Evolutionary conservation across 805 yeast genomes (phyloP).

Genomic region (Ogataea nonfermentans): DNA sequence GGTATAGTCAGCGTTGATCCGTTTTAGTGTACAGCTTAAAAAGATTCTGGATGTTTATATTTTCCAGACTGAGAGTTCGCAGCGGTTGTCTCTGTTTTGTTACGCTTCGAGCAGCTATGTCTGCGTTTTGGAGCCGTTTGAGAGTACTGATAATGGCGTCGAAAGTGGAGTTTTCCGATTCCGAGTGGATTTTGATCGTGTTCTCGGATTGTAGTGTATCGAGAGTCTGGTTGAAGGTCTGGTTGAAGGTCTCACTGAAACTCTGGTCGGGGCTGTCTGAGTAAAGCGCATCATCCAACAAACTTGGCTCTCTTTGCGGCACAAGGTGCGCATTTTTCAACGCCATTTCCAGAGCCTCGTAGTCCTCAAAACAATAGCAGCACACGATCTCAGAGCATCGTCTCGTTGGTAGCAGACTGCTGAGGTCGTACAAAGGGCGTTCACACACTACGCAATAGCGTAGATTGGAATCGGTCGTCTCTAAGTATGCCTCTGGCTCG

Average conservation of each 20-base stretch:
- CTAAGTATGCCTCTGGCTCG: conserved; percentile 23
- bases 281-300: too few species aligned
- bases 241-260: neutral
- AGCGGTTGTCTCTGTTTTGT: neutral
- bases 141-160: conserved; percentile 6
- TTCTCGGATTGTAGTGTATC: conserved; percentile 1
- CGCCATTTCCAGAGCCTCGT: conserved; percentile 20
- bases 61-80: neutral
- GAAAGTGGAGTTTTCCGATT: conserved; percentile 2
- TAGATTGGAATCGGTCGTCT: conserved; percentile 29
- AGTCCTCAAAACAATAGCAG: conserved; percentile 53
- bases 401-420: conserved; percentile 35
- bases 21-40: neutral
- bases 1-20: neutral
- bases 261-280: too few species aligned
- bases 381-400: conserved; percentile 56
- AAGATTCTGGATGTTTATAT: neutral
- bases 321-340: conserved; percentile 4
- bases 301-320: too few species aligned
- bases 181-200: conserved; percentile 4
- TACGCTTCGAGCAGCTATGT: conserved; percentile 1
- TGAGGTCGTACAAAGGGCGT: conserved; percentile 61
- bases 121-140: conserved; percentile 7
- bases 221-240: neutral
- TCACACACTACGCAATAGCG: conserved; percentile 69